Conservation (phyloP, 495 filamentous ascomycete species). For the Chaetomium cochliodes region DNA sequence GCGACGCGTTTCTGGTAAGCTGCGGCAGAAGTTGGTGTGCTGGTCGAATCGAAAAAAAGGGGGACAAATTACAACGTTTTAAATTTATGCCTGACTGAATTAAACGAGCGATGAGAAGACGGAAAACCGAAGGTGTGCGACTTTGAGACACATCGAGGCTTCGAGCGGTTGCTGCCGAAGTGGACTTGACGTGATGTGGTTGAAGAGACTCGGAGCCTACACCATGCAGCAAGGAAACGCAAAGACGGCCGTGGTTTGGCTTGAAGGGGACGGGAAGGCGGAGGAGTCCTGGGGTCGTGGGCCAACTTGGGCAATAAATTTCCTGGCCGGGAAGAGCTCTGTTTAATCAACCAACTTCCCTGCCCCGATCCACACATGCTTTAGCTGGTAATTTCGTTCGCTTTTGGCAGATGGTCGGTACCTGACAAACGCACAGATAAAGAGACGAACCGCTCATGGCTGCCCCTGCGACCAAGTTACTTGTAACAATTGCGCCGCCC, state of each 20-base stretch:
- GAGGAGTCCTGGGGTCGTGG: constrained; percentile 26
- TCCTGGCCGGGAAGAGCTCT: constrained; percentile 24
- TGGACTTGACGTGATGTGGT: constrained; percentile 17
- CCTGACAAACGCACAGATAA: constrained; percentile 19
- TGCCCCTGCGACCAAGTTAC: constrained; percentile 16
- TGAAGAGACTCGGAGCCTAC: constrained; percentile 29
- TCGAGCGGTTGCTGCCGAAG: constrained; percentile 21
- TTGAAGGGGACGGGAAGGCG: constrained; percentile 11
- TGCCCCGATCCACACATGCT: constrained; percentile 33
- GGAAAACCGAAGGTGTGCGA: constrained; percentile 28
- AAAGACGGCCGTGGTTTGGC: constrained; percentile 30
- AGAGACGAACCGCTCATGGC: neutral
- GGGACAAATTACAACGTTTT: constrained; percentile 32
- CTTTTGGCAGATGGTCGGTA: constrained; percentile 33
- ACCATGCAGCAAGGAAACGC: constrained; percentile 32
- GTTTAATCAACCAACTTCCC: constrained; percentile 35
- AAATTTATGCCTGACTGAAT: constrained; percentile 24
- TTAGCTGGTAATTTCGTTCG: constrained; percentile 31
- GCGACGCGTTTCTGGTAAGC: constrained; percentile 42
- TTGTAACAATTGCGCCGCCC: constrained; percentile 15
- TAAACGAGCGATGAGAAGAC: constrained; percentile 42
- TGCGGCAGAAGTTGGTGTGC: constrained; percentile 17
- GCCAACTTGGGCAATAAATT: constrained; percentile 22
- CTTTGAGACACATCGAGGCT: constrained; percentile 35
- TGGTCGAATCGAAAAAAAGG: constrained; percentile 27